Evolutionary conservation across 305 asterid species (phyloP).

Genomic region (Solanum aculeatissimum): DNA sequence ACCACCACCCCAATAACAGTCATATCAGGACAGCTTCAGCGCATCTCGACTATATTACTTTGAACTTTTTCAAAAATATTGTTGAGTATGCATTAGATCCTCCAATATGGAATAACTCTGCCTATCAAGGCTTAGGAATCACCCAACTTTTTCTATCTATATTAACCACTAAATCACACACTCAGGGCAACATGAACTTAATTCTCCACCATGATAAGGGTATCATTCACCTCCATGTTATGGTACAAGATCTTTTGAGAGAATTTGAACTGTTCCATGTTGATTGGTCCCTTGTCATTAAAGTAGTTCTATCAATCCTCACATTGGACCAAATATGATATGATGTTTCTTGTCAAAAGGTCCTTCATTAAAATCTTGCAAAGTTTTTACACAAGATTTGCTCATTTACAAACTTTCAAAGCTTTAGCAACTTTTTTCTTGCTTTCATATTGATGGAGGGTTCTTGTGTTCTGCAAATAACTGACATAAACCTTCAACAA

Average conservation of each 20-base stretch:
- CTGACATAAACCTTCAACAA: background rate
- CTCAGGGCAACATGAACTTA: background rate
- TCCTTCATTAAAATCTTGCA: background rate
- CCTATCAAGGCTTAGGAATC: background rate
- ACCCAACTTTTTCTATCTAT: background rate
- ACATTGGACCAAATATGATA: background rate
- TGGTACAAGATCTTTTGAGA: background rate
- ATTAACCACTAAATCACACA: background rate
- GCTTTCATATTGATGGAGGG: background rate
- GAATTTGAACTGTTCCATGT: background rate
- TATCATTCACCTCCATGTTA: background rate
- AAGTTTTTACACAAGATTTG: background rate
- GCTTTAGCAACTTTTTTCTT: background rate
- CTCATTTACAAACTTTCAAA: background rate
- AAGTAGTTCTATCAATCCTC: background rate
- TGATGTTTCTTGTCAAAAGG: background rate
- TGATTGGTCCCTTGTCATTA: constrained; percentile 15
- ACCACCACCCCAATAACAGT: no score
- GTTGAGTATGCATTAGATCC: background rate
- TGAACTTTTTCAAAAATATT: background rate
- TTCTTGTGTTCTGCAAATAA: background rate
- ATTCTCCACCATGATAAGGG: background rate
- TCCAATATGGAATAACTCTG: background rate
- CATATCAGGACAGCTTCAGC: background rate
- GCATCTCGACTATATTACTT: background rate